Conservation (phyloP, 2,329 filamentous ascomycete genomes). For the Colletotrichum aenigma region DNA sequence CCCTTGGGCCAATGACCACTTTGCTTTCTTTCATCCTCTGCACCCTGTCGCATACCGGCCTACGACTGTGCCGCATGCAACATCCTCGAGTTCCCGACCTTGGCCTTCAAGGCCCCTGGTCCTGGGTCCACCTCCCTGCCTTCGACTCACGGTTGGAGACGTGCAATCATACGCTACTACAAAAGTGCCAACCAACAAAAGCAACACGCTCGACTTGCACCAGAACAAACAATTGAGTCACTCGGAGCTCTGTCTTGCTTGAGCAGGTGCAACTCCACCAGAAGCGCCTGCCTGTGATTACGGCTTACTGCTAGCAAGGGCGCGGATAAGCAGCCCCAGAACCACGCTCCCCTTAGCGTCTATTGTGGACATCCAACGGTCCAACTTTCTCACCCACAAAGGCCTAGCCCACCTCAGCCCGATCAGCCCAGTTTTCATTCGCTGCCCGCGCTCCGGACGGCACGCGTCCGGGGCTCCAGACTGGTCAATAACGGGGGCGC, state of each 20-base stretch:
- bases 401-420: background rate
- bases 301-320: background rate
- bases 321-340: background rate
- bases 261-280: background rate
- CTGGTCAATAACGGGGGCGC: background rate
- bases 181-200: background rate
- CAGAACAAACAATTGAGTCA: background rate
- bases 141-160: background rate
- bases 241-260: background rate
- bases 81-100: background rate
- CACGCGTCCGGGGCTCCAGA: background rate
- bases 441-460: background rate
- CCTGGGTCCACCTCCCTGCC: background rate
- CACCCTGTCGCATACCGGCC: background rate
- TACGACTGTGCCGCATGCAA: constrained; percentile 5
- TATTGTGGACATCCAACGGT: background rate
- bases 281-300: background rate
- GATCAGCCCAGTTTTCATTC: background rate
- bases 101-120: constrained; percentile 8
- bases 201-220: background rate
- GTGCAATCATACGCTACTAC: background rate
- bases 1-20: background rate
- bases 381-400: background rate
- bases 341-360: background rate
- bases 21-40: background rate